A percentile compares a stretch with the other conserved stretches of the same genome.
Conservation (phyloP, 1,284 basidiomycete species). For the Sanghuangporus weigelae region DNA sequence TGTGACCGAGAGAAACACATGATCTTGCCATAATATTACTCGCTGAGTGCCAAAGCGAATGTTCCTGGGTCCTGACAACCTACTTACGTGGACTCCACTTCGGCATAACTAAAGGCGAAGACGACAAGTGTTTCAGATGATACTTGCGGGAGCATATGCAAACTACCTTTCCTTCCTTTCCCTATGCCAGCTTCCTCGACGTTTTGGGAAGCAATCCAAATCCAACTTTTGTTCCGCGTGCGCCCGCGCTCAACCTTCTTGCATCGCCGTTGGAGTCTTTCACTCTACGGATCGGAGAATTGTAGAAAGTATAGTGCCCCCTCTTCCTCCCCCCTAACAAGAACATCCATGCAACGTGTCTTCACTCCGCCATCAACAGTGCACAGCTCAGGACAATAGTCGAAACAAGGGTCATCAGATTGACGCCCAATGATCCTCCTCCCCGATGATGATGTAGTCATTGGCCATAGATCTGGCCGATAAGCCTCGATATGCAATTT, state of each 20-base stretch:
- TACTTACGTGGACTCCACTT: background rate
- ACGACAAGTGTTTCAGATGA: conserved; percentile 2
- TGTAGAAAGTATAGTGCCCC: too few species aligned
- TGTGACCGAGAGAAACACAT: background rate
- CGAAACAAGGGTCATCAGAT: conserved; percentile 12
- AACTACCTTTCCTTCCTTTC: conserved; percentile 1
- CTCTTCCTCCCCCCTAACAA: background rate
- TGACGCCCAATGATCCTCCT: conserved; percentile 8
- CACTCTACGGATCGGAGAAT: too few species aligned
- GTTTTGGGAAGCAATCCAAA: background rate
- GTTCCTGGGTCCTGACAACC: background rate
- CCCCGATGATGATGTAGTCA: background rate
- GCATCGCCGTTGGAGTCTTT: background rate
- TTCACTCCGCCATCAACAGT: background rate
- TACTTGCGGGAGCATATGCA: background rate
- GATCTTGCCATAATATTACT: background rate
- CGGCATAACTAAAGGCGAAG: background rate
- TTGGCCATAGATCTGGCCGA: background rate
- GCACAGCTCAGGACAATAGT: conserved; percentile 1
- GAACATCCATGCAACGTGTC: background rate
- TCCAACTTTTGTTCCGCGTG: background rate
- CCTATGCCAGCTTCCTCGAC: background rate
- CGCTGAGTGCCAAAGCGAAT: background rate
- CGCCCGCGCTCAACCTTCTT: conserved; percentile 5
- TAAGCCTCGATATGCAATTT: conserved; percentile 1